These are phyloP conservation scores for Fraxinus xanthoxyloides DNA, from an alignment of 305 asterid genomes.

Conservation along the genomic window DNA sequence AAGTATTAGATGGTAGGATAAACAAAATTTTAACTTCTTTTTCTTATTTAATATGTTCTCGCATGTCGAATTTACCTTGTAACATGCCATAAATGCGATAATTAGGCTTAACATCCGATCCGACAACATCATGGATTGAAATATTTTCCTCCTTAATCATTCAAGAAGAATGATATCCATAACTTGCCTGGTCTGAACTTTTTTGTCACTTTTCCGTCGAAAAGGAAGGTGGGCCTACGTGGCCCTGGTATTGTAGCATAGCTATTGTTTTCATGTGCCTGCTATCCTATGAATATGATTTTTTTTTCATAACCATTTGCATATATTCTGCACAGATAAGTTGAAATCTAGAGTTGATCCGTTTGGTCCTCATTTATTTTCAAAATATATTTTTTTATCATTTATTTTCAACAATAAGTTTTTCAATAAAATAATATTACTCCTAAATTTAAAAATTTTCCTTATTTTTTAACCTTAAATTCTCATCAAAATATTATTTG, in stretches of 20 bases:
- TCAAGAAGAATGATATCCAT: conserved; percentile 20
- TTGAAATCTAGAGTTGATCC: too few relatives aligned
- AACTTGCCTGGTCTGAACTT: conserved; percentile 18
- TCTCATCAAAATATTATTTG: too few relatives aligned
- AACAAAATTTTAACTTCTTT: background rate
- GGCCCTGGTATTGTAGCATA: too few relatives aligned
- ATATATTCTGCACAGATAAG: background rate
- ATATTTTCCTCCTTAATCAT: conserved; percentile 15
- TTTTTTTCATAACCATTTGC: background rate
- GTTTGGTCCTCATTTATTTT: too few relatives aligned
- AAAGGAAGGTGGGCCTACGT: conserved; percentile 12
- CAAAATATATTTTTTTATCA: too few relatives aligned
- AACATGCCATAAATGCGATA: background rate
- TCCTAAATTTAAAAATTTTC: too few relatives aligned
- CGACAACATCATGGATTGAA: conserved; percentile 1
- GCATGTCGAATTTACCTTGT: background rate
- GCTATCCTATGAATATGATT: background rate
- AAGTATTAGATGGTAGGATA: background rate
- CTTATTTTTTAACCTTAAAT: too few relatives aligned
- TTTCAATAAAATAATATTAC: too few relatives aligned
- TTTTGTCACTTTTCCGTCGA: background rate
- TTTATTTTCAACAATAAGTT: too few relatives aligned
- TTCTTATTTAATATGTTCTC: background rate
- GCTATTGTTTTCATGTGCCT: background rate
- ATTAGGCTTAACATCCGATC: background rate